Conservation (phyloP, 345 rosid genomes). For the Salix suchowensis region DNA sequence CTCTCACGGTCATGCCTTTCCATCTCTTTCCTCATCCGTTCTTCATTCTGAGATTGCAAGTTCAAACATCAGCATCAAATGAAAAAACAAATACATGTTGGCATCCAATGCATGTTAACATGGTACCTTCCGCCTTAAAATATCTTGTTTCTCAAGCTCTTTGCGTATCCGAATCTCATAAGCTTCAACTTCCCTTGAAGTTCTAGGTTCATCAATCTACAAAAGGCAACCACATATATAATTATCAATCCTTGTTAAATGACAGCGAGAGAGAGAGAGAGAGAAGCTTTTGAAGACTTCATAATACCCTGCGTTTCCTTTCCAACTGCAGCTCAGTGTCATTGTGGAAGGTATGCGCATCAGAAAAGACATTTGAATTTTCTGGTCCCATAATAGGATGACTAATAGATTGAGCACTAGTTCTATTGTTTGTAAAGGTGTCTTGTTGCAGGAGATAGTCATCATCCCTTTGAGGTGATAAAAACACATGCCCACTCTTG, state of each 20-base stretch:
- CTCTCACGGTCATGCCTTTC: conserved; percentile 93
- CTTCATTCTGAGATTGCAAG: conserved; percentile 63
- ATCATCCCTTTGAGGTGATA: conserved; percentile 57
- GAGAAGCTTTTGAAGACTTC: not conserved
- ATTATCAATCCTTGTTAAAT: conserved; percentile 6
- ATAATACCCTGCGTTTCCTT: conserved; percentile 55
- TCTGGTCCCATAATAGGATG: conserved; percentile 38
- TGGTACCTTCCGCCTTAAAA: conserved; percentile 66
- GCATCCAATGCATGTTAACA: not conserved
- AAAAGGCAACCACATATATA: conserved; percentile 24
- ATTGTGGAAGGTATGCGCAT: conserved; percentile 34
- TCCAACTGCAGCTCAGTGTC: conserved; percentile 37
- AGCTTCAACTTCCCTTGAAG: conserved; percentile 65
- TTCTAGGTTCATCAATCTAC: conserved; percentile 66
- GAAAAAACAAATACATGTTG: not conserved
- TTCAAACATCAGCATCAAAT: conserved; percentile 20
- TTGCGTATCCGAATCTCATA: conserved; percentile 55
- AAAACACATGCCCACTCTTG: conserved; percentile 42
- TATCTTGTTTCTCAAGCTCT: conserved; percentile 76
- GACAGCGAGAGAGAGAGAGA: not conserved
- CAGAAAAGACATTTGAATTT: conserved; percentile 35
- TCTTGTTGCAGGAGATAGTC: conserved; percentile 43
- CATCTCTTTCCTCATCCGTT: conserved; percentile 79
- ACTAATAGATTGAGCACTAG: conserved; percentile 28
- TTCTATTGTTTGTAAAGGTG: conserved; percentile 38